Evolutionary conservation across 257 asterid species (phyloP).

Genomic region (Coffea canephora): DNA sequence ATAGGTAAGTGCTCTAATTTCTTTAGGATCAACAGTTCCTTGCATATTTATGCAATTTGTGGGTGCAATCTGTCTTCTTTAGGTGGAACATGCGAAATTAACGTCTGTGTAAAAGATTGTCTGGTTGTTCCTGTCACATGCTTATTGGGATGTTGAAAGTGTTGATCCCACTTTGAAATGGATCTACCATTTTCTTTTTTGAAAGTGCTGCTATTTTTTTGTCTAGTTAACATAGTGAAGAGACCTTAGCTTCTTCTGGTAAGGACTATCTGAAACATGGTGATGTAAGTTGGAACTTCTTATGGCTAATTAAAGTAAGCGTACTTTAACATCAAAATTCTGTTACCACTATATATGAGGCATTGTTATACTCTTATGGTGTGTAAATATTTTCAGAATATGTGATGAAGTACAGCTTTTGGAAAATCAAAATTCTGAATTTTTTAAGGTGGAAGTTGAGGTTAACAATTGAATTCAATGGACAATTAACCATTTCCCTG

Average conservation of each 20-base stretch:
- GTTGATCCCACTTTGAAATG: neutral
- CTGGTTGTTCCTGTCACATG: neutral
- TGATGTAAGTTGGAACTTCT: neutral
- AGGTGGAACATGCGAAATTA: neutral
- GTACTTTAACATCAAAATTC: neutral
- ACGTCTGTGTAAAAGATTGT: neutral
- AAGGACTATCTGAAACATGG: neutral
- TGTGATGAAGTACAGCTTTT: no score
- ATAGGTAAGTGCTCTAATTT: conserved; percentile 48
- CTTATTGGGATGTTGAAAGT: conserved; percentile 4
- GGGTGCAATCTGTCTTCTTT: neutral
- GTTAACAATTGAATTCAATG: neutral
- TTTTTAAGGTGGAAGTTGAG: neutral
- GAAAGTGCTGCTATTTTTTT: neutral
- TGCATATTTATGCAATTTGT: neutral
- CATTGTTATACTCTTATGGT: no score
- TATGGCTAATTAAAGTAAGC: neutral
- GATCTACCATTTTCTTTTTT: neutral
- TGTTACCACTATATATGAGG: neutral
- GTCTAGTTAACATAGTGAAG: neutral
- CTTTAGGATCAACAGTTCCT: neutral
- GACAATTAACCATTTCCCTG: neutral
- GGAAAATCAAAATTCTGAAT: neutral
- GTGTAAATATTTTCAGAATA: neutral
- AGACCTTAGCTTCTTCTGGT: neutral